Evolutionary conservation across 768 basidiomycete genomes (phyloP).

Genomic region (Strobilomyces confusus): DNA sequence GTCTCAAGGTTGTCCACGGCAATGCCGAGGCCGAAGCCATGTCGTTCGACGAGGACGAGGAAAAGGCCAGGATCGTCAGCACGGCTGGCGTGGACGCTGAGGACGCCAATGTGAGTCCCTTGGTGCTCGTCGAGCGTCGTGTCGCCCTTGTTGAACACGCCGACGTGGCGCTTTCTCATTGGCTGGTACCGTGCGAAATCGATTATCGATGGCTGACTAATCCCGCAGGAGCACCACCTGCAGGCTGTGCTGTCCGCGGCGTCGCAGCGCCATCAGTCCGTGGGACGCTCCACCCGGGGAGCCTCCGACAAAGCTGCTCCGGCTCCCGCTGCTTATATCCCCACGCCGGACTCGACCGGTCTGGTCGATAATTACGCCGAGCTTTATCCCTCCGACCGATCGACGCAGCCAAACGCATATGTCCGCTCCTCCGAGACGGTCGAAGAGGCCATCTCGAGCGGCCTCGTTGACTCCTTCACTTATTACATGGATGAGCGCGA

Average conservation of each 20-base stretch:
- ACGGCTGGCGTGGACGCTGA: conserved; percentile 90
- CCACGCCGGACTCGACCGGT: conserved; percentile 87
- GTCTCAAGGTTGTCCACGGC: conserved; percentile 79
- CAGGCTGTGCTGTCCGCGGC: conserved; percentile 56
- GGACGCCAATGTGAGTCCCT: conserved; percentile 82
- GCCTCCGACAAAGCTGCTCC: conserved; percentile 30
- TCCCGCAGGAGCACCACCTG: conserved; percentile 50
- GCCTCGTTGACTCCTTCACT: conserved; percentile 69
- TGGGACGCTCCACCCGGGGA: conserved; percentile 35
- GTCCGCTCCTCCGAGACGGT: conserved; percentile 81
- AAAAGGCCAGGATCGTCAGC: conserved; percentile 74
- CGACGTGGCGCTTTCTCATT: conserved; percentile 46
- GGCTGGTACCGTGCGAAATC: conserved; percentile 41
- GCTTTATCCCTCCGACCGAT: conserved; percentile 64
- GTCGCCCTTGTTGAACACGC: conserved; percentile 40
- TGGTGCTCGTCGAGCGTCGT: conserved; percentile 32
- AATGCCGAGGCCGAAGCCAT: conserved; percentile 77
- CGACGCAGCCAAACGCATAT: conserved; percentile 76
- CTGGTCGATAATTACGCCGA: conserved; percentile 73
- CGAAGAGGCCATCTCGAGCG: conserved; percentile 65
- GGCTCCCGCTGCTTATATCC: conserved; percentile 70
- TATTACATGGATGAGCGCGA: conserved; percentile 98
- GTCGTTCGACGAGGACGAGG: conserved; percentile 82
- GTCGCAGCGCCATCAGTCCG: conserved; percentile 43
- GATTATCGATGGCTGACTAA: conserved; percentile 56